These are phyloP conservation scores for Peronospora belbahrii DNA, from an alignment of 352 stramenopile species.

Conservation along the genomic window DNA sequence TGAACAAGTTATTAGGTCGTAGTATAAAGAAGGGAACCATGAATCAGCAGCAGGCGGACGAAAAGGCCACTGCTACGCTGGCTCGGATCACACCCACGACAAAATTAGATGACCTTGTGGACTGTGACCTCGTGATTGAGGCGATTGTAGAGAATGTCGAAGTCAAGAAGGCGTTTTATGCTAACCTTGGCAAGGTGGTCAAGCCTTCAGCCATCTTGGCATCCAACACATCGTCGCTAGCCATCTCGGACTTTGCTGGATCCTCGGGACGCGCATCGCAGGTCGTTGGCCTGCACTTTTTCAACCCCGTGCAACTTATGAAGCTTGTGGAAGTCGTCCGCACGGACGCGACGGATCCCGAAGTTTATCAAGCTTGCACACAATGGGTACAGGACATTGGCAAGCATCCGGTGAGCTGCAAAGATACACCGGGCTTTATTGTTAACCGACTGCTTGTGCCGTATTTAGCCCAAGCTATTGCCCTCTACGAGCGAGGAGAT, in stretches of 20 bases:
- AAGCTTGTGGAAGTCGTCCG: constrained; percentile 95
- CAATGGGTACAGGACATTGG: constrained; percentile 89
- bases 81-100: constrained; percentile 87
- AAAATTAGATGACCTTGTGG: constrained; percentile 71
- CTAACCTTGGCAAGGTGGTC: constrained; percentile 83
- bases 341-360: constrained; percentile 88
- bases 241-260: constrained; percentile 92
- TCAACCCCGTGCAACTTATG: constrained; percentile 95
- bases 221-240: constrained; percentile 93
- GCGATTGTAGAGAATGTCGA: constrained; percentile 97
- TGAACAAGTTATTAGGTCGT: constrained; percentile 83
- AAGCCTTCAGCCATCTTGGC: constrained; percentile 92
- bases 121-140: constrained; percentile 95
- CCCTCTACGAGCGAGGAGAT: constrained; percentile 92
- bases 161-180: constrained; percentile 91
- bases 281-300: constrained; percentile 98
- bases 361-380: constrained; percentile 88
- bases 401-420: constrained; percentile 92
- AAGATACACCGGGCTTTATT: constrained; percentile 97
- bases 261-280: constrained; percentile 87
- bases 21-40: constrained; percentile 88
- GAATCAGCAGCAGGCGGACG: constrained; percentile 64
- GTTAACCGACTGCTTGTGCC: constrained; percentile 90
- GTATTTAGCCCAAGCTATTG: constrained; percentile 84
- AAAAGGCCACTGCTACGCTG: constrained; percentile 52